Conservation (phyloP, 2,329 filamentous ascomycete genomes). For the Aspergillus glaucus region DNA sequence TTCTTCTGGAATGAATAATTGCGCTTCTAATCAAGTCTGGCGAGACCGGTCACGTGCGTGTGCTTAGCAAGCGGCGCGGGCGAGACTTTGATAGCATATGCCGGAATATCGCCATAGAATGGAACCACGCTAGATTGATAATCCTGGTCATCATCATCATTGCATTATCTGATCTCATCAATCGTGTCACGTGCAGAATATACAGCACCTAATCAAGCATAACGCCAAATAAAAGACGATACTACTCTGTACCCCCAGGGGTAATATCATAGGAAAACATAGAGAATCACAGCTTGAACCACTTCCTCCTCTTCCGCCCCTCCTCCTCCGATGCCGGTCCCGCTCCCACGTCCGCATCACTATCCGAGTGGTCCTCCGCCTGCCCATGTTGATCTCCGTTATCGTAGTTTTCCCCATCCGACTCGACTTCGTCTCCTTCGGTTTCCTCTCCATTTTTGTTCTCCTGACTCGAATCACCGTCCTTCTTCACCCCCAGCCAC, state of each 20-base stretch:
- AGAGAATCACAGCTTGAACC: slow-evolving; percentile 21
- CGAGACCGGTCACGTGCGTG: slow-evolving; percentile 1
- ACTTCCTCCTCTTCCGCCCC: slow-evolving; percentile 21
- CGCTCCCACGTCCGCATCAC: slow-evolving; percentile 4
- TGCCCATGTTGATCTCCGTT: slow-evolving; percentile 14
- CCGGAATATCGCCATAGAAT: too few relatives aligned
- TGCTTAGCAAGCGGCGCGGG: slow-evolving; percentile 4
- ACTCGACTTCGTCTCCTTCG: background rate
- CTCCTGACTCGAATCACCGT: background rate
- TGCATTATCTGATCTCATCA: too few relatives aligned
- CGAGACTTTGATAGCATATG: background rate
- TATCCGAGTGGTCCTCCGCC: slow-evolving; percentile 3
- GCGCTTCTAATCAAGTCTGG: background rate
- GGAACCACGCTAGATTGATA: too few relatives aligned
- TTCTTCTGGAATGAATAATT: background rate
- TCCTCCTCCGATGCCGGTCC: slow-evolving; percentile 8
- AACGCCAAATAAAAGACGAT: slow-evolving; percentile 1
- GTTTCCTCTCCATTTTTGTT: slow-evolving; percentile 3
- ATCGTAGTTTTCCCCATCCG: slow-evolving; percentile 11
- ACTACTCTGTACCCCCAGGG: too few relatives aligned
- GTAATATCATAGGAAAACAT: background rate
- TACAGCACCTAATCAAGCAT: background rate
- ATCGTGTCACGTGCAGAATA: background rate
- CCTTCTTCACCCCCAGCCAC: slow-evolving; percentile 27
- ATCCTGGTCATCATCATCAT: too few relatives aligned